A percentile compares a stretch with the other conserved stretches of the same genome.
phyloP scores from a whole-genome alignment of 2,329 filamentous ascomycete species.

The Huntiella abstrusa region DNA sequence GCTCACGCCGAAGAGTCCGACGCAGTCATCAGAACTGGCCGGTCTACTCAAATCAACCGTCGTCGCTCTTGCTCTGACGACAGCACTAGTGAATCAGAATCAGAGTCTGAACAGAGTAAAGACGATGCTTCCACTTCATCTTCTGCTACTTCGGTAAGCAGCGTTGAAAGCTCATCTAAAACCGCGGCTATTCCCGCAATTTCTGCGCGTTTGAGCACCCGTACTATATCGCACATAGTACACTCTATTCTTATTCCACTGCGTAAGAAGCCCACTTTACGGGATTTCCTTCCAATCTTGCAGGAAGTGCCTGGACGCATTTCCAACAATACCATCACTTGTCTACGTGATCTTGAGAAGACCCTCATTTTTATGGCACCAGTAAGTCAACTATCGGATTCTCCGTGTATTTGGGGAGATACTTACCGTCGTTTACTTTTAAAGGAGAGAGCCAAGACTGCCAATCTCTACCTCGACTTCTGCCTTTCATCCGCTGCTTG shows the following conservation, averaged over 20 bases:
- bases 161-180: not conserved
- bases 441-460: constrained; percentile 61
- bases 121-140: not conserved
- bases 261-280: constrained; percentile 50
- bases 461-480: constrained; percentile 61
- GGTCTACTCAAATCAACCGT: constrained; percentile 23
- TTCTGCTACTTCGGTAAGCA: not conserved
- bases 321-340: constrained; percentile 68
- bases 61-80: constrained; percentile 9
- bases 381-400: constrained; percentile 54
- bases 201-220: constrained; percentile 7
- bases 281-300: constrained; percentile 65
- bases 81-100: constrained; percentile 10
- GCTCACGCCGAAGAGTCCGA: constrained; percentile 19
- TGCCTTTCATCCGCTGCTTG: constrained; percentile 80
- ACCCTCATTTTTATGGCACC: constrained; percentile 77
- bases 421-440: constrained; percentile 50
- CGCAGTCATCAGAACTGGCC: constrained; percentile 11
- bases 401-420: constrained; percentile 39
- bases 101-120: constrained; percentile 3
- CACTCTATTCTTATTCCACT: constrained; percentile 64
- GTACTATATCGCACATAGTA: constrained; percentile 39
- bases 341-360: constrained; percentile 86
- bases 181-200: not conserved
- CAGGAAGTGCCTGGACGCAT: constrained; percentile 64